These are phyloP conservation scores for Anisodus tanguticus DNA, from an alignment of 257 asterid species.

Conservation along the genomic window DNA sequence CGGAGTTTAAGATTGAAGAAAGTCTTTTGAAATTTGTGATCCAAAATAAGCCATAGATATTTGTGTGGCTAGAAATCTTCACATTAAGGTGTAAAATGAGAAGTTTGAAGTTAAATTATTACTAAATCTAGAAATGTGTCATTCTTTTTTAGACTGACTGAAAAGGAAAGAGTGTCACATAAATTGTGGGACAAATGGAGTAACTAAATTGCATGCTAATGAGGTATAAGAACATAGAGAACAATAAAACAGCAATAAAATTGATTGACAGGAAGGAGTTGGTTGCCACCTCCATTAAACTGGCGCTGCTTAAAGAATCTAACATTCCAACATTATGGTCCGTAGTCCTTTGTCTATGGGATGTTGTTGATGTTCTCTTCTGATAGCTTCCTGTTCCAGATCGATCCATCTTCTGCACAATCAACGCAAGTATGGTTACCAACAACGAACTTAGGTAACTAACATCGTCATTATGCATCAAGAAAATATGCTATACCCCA, in stretches of 20 bases:
- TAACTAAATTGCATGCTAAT: not conserved
- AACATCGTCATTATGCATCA: slow-evolving; percentile 2
- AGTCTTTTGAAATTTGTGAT: no score
- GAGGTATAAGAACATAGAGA: not conserved
- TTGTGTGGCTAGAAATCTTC: no score
- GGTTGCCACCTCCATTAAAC: slow-evolving; percentile 78
- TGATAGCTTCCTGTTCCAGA: slow-evolving; percentile 67
- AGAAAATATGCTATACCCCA: not conserved
- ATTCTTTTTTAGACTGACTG: no score
- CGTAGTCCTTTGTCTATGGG: slow-evolving; percentile 55
- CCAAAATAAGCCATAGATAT: no score
- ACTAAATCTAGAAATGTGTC: no score
- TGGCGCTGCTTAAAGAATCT: slow-evolving; percentile 78
- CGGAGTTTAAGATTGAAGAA: no score
- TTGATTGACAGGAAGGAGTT: not conserved
- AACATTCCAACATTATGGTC: slow-evolving; percentile 48
- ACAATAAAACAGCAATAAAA: not conserved
- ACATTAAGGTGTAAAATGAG: no score
- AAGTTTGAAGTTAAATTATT: no score
- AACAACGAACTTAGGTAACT: slow-evolving; percentile 2
- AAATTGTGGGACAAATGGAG: no score
- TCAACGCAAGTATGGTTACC: slow-evolving; percentile 24
- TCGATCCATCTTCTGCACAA: slow-evolving; percentile 71
- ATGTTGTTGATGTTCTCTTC: slow-evolving; percentile 62
- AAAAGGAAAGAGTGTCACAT: no score